A percentile compares a stretch with the other conserved stretches of the same genome.
Evolutionary conservation across 345 rosid genomes (phyloP).

Genomic region (Linum usitatissimum): DNA sequence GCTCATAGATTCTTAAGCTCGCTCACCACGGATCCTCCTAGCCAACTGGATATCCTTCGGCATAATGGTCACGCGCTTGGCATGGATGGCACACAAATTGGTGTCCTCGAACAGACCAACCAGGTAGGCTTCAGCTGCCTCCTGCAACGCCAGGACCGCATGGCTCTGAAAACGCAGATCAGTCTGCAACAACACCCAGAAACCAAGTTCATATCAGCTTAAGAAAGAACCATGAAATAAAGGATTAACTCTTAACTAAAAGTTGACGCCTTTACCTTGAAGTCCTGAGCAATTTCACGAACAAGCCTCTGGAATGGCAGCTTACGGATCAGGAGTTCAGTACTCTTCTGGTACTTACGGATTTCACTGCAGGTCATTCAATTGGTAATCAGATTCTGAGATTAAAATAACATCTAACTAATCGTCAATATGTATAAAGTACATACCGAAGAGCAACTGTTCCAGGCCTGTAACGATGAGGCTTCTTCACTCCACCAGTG

Average conservation of each 20-base stretch:
- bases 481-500: constrained; percentile 6
- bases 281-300: constrained; percentile 6
- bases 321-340: constrained; percentile 4
- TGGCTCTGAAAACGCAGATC: constrained; percentile 6
- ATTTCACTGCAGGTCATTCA: constrained; percentile 3
- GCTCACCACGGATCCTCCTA: constrained; percentile 1
- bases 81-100: constrained; percentile 5
- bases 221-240: no score
- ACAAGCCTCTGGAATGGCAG: constrained; percentile 6
- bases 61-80: constrained; percentile 4
- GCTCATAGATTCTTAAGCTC: no score
- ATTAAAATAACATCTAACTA: no score
- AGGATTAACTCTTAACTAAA: no score
- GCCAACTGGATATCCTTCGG: constrained; percentile 7
- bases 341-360: constrained; percentile 7
- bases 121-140: constrained; percentile 1
- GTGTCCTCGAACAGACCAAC: constrained; percentile 3
- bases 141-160: background rate
- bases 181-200: constrained; percentile 1
- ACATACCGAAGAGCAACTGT: constrained; percentile 8
- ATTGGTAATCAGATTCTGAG: no score
- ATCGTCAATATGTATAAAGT: no score
- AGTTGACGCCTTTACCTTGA: constrained; percentile 3
- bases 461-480: constrained; percentile 2
- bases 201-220: no score